These are phyloP conservation scores for Citrullus colocynthis DNA, from an alignment of 306 rosid genomes.

Conservation along the genomic window DNA sequence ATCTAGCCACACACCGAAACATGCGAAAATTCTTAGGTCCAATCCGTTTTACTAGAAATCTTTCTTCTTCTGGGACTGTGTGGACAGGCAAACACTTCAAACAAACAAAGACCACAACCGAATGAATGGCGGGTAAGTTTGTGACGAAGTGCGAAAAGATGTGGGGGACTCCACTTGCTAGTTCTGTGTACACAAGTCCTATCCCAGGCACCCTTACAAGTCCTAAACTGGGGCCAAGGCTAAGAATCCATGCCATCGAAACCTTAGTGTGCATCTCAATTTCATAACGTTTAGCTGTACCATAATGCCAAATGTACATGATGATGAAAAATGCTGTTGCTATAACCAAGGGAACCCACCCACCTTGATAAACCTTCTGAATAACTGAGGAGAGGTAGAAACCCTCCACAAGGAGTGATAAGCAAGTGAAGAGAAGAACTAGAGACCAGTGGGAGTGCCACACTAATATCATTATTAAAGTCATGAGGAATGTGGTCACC, in stretches of 20 bases:
- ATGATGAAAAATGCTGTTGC: slow-evolving; percentile 42
- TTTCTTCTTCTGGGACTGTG: slow-evolving; percentile 61
- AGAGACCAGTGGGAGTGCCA: slow-evolving; percentile 48
- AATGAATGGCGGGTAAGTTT: slow-evolving; percentile 87
- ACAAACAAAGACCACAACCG: slow-evolving; percentile 78
- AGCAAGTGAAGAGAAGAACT: slow-evolving; percentile 36
- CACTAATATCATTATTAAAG: slow-evolving; percentile 65
- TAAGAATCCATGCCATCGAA: slow-evolving; percentile 63
- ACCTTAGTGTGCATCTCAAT: slow-evolving; percentile 82
- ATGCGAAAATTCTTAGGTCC: slow-evolving; percentile 75
- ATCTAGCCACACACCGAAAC: slow-evolving; percentile 80
- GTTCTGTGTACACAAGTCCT: slow-evolving; percentile 84
- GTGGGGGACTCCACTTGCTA: slow-evolving; percentile 73
- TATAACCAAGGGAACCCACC: slow-evolving; percentile 66
- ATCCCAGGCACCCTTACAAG: slow-evolving; percentile 88
- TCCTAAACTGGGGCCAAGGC: slow-evolving; percentile 86
- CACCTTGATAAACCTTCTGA: slow-evolving; percentile 60
- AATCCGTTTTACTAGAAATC: slow-evolving; percentile 73
- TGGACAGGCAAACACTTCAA: slow-evolving; percentile 74
- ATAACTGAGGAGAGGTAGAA: slow-evolving; percentile 57
- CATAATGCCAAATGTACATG: slow-evolving; percentile 89
- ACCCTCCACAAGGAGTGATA: slow-evolving; percentile 55
- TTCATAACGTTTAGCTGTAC: slow-evolving; percentile 58
- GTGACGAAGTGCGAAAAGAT: slow-evolving; percentile 82
- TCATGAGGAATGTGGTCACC: slow-evolving; percentile 55